A percentile compares a stretch with the other conserved stretches of the same genome.
Evolutionary conservation across 768 basidiomycete genomes (phyloP).

Genomic region (Omphalotus guepiniiformis): DNA sequence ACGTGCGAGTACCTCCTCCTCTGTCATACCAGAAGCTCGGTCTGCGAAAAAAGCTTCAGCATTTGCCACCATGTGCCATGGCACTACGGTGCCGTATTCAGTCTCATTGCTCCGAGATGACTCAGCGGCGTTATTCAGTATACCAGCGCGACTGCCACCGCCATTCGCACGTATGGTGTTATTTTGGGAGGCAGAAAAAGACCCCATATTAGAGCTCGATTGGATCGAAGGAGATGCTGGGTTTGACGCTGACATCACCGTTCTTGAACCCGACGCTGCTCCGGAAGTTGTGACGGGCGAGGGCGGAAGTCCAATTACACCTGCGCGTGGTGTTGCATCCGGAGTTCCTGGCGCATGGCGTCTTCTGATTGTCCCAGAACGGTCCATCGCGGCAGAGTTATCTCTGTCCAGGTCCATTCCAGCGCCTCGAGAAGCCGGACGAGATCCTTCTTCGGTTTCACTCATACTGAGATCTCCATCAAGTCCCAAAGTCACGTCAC

Average conservation of each 20-base stretch:
- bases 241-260: neutral
- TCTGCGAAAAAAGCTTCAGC: too few relatives aligned
- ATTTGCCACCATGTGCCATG: too few relatives aligned
- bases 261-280: neutral
- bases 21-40: too few relatives aligned
- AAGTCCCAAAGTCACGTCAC: constrained; percentile 6
- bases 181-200: constrained; percentile 1
- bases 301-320: constrained; percentile 48
- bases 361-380: constrained; percentile 20
- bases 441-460: constrained; percentile 5
- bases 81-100: too few relatives aligned
- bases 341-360: constrained; percentile 30
- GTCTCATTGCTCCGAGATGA: too few relatives aligned
- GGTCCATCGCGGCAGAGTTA: neutral
- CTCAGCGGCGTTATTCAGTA: too few relatives aligned
- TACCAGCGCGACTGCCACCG: too few relatives aligned
- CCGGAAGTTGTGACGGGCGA: constrained; percentile 4
- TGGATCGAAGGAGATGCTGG: constrained; percentile 1
- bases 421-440: constrained; percentile 2
- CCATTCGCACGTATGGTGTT: constrained; percentile 1
- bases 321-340: constrained; percentile 63
- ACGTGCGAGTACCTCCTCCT: too few relatives aligned
- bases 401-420: neutral
- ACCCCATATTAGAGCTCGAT: neutral
- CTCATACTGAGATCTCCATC: constrained; percentile 16